A percentile compares a stretch with the other conserved stretches of the same genome.
These are phyloP conservation scores for Penicillium paxilli DNA, from an alignment of 495 filamentous ascomycete genomes.

Conservation along the genomic window DNA sequence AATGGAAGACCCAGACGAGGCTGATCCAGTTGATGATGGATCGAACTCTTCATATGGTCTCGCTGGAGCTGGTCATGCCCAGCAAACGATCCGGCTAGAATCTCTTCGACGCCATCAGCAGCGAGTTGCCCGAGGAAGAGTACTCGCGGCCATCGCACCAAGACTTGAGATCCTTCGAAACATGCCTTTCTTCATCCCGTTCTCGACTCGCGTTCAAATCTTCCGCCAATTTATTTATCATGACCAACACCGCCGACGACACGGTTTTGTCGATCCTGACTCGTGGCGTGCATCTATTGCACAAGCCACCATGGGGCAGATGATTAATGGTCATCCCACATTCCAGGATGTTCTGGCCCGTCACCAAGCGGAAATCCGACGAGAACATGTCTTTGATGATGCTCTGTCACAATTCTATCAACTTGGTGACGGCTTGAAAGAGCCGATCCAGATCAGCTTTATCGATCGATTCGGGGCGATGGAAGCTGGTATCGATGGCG, in stretches of 20 bases:
- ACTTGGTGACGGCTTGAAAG: slow-evolving; percentile 81
- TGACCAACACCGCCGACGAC: slow-evolving; percentile 76
- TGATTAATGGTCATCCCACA: slow-evolving; percentile 32
- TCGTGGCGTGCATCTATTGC: slow-evolving; percentile 69
- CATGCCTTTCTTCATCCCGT: slow-evolving; percentile 97
- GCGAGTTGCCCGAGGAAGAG: slow-evolving; percentile 62
- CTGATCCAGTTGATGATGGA: slow-evolving; percentile 34
- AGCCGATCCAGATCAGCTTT: slow-evolving; percentile 97
- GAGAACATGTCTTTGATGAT: slow-evolving; percentile 82
- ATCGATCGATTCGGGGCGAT: slow-evolving; percentile 83
- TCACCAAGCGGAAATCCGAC: slow-evolving; percentile 79
- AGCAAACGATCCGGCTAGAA: slow-evolving; percentile 52
- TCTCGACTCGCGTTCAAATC: slow-evolving; percentile 86
- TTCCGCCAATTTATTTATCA: slow-evolving; percentile 87
- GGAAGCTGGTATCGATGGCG: slow-evolving; percentile 95
- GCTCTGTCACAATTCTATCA: slow-evolving; percentile 83
- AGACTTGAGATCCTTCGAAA: slow-evolving; percentile 88
- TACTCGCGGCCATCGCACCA: slow-evolving; percentile 75
- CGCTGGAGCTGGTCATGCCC: slow-evolving; percentile 53
- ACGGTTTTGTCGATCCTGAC: slow-evolving; percentile 76
- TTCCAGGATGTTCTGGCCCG: slow-evolving; percentile 56
- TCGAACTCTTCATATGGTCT: slow-evolving; percentile 34
- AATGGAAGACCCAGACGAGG: slow-evolving; percentile 48
- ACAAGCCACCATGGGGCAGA: slow-evolving; percentile 35
- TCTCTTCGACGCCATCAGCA: slow-evolving; percentile 60